Evolutionary conservation across 768 basidiomycete species (phyloP).

Genomic region (Suillus alpinus): DNA sequence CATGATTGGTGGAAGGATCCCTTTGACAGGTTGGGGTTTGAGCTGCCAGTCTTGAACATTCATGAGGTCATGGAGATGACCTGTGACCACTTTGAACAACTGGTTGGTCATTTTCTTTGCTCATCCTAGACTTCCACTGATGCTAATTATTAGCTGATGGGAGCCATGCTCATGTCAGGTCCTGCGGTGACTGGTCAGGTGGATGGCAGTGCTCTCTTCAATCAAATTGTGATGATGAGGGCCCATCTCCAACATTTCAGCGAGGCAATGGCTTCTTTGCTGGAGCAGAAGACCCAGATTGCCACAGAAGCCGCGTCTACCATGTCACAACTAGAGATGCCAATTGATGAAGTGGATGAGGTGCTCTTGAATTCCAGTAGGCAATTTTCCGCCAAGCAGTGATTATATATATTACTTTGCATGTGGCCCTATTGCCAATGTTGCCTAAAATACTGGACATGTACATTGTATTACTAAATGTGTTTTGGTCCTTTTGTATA

Average conservation of each 20-base stretch:
- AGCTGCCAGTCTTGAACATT: too few species aligned
- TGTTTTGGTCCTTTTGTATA: not conserved
- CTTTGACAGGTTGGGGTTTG: too few species aligned
- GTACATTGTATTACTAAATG: not conserved
- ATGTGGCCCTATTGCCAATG: too few species aligned
- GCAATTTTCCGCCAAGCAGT: not conserved
- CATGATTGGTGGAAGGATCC: too few species aligned
- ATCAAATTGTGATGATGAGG: not conserved
- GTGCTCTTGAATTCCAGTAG: fast-evolving
- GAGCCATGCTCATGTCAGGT: not conserved
- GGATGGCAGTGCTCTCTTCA: not conserved
- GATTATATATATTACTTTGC: fast-evolving
- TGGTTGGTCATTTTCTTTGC: too few species aligned
- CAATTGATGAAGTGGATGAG: not conserved
- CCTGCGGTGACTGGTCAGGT: not conserved
- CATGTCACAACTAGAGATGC: not conserved
- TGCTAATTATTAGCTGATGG: not conserved
- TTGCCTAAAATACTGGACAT: not conserved
- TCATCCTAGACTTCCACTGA: not conserved
- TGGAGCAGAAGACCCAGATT: not conserved
- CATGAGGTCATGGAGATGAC: too few species aligned
- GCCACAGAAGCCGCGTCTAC: not conserved
- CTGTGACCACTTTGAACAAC: too few species aligned
- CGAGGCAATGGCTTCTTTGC: not conserved
- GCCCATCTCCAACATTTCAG: not conserved